Evolutionary conservation across 108 stramenopile genomes (phyloP), one percentile per base, ranked within the genome.

Genomic region (Stephanodiscus triporus): DNA sequence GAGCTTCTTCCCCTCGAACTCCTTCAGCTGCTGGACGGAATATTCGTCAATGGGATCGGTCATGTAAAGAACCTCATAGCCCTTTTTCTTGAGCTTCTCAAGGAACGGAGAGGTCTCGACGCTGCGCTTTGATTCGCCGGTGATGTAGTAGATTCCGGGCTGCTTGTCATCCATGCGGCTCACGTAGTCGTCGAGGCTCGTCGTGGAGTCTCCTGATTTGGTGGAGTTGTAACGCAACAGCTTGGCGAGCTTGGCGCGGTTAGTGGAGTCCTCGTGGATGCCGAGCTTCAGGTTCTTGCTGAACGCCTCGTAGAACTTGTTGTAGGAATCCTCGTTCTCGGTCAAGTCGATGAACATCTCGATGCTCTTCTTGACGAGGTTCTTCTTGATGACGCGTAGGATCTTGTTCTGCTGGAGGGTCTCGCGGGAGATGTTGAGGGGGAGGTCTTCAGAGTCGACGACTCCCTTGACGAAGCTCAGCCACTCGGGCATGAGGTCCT

Each of bases 391-490:
- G 82, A 99, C 99, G 66, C 96, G 91, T 38, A 99, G 94, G 82
- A 99, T 98, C 91, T 98, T 98, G 96, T 99, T 99, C 86, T 99
- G 99, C 86, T 99, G 99, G 53, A 99, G 95, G 63, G 98, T 98
- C 87, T 99, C 99, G 87, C 99, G 99, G 55, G 98, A 99, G 83
- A 99, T 99, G 91, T 99, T 99, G 61, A 99, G 93, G 24, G 99
- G 99, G 58, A 99, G 86, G 90, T 99, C 99, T 90, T 99, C 99
- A 34, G 94, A 95, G 81, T 99, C 99, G 14, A 99, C 99, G 63
- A 99, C 97, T 66, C 99, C 99, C 96, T 97, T 96, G 78, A 99
- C 87, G 79, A 99, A 99, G 63, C 85, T 81, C 17, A 99, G 88
- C 96, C 96, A 99, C 85, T 99, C 99, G 40, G 99, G 99, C 99